A percentile compares a stretch with the other conserved stretches of the same genome.
Conservation (phyloP, 2,329 filamentous ascomycete genomes). For the Acarospora socialis region DNA sequence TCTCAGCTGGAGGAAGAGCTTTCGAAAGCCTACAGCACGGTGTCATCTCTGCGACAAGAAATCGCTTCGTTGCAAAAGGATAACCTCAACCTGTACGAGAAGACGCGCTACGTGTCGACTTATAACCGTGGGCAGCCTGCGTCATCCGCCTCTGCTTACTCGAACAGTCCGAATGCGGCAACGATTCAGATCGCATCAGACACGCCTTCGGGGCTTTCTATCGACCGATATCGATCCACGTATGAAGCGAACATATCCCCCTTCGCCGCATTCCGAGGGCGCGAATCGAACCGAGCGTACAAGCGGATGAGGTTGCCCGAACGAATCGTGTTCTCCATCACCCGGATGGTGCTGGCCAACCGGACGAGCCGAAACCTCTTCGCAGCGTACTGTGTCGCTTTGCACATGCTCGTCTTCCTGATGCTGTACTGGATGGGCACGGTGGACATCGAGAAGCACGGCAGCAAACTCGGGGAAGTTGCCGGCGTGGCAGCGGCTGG, state of each 20-base stretch:
- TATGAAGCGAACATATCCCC: constrained; percentile 94
- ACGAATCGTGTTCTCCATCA: constrained; percentile 77
- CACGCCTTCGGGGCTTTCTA: constrained; percentile 48
- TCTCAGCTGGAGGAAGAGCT: constrained; percentile 79
- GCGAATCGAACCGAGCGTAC: constrained; percentile 80
- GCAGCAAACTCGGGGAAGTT: constrained; percentile 40
- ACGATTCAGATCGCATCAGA: constrained; percentile 48
- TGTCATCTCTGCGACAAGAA: constrained; percentile 80
- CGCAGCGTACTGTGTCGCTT: constrained; percentile 73
- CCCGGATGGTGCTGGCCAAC: constrained; percentile 78
- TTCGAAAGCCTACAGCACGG: constrained; percentile 64
- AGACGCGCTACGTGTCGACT: constrained; percentile 88
- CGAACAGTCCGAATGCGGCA: constrained; percentile 60
- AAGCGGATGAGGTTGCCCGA: constrained; percentile 88
- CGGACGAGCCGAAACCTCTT: constrained; percentile 87
- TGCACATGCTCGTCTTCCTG: constrained; percentile 78
- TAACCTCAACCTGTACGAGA: constrained; percentile 91
- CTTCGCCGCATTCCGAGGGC: constrained; percentile 88
- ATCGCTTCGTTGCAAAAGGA: constrained; percentile 87
- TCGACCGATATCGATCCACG: constrained; percentile 77
- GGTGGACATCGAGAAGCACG: constrained; percentile 48
- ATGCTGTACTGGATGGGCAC: constrained; percentile 75
- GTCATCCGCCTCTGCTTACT: constrained; percentile 46
- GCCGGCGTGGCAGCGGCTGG: constrained; percentile 23
- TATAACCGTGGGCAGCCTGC: constrained; percentile 62